phyloP scores from a whole-genome alignment of 805 yeast species.

The Grigorovia transvaalensis region DNA sequence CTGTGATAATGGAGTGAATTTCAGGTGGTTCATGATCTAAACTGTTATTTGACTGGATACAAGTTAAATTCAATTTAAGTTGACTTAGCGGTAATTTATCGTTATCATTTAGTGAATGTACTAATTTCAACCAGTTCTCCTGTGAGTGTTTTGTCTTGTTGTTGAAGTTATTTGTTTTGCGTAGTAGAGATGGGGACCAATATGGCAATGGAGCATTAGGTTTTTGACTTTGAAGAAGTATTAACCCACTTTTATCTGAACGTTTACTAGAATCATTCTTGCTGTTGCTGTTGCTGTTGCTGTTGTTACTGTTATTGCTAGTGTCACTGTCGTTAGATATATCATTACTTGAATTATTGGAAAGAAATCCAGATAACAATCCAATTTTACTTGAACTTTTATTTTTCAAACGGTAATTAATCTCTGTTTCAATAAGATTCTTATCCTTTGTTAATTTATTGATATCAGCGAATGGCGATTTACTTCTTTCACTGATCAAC shows the following conservation, averaged over 20 bases:
- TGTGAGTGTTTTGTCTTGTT: conserved; percentile 22
- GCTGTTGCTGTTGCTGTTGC: not conserved
- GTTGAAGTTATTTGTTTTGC: conserved; percentile 24
- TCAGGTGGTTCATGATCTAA: conserved; percentile 20
- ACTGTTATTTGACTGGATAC: conserved; percentile 21
- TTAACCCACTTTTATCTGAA: conserved; percentile 18
- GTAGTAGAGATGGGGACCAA: conserved; percentile 26
- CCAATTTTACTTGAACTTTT: not conserved
- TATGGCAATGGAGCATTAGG: conserved; percentile 29
- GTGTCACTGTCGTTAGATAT: not conserved
- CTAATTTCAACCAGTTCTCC: conserved; percentile 24
- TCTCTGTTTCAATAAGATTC: conserved; percentile 10
- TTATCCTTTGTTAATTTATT: conserved; percentile 1
- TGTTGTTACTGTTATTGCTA: not conserved
- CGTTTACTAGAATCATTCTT: conserved; percentile 1
- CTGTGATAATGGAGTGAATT: conserved; percentile 18
- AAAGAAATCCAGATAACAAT: conserved; percentile 1
- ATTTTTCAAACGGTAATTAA: conserved; percentile 10
- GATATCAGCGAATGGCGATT: conserved; percentile 3
- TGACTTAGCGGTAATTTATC: conserved; percentile 18
- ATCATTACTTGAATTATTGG: not conserved
- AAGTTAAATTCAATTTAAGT: conserved; percentile 22
- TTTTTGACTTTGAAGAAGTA: conserved; percentile 17
- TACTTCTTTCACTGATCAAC: not conserved
- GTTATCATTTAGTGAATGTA: conserved; percentile 14